These are phyloP conservation scores for Microdochium trichocladiopsis DNA, from an alignment of 2,329 filamentous ascomycete species.

Conservation along the genomic window DNA sequence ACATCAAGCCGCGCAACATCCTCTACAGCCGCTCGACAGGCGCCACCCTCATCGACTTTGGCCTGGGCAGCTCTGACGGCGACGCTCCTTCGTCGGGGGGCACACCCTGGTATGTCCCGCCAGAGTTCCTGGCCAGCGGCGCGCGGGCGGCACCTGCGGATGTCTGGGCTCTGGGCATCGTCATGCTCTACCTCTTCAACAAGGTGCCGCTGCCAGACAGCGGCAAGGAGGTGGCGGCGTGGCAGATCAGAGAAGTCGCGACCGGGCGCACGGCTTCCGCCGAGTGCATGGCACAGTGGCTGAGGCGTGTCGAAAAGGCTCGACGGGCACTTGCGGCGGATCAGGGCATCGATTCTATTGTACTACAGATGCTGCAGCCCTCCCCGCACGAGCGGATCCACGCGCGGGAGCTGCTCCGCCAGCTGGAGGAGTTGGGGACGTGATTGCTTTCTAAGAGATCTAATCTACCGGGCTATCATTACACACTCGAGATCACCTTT, in stretches of 20 bases:
- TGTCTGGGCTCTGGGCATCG: slow-evolving; percentile 2
- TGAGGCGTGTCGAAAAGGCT: neutral
- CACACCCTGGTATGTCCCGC: slow-evolving; percentile 7
- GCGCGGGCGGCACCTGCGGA: neutral
- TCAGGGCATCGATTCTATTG: neutral
- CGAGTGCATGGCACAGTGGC: neutral
- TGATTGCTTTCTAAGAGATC: too few relatives aligned
- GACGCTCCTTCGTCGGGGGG: slow-evolving; percentile 1
- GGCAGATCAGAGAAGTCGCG: neutral
- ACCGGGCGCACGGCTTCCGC: neutral
- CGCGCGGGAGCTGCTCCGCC: neutral
- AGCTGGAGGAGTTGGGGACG: neutral
- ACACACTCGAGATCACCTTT: too few relatives aligned
- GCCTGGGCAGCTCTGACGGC: slow-evolving; percentile 1
- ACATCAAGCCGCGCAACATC: slow-evolving; percentile 11
- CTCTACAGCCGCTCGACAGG: slow-evolving; percentile 4
- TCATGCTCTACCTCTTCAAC: slow-evolving; percentile 1
- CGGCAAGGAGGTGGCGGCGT: neutral
- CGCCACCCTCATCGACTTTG: slow-evolving; percentile 5
- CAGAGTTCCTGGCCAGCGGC: slow-evolving; percentile 2
- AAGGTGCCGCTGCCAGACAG: neutral
- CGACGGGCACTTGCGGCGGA: neutral
- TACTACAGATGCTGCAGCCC: neutral
- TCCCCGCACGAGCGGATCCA: neutral
- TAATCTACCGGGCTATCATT: too few relatives aligned